Evolutionary conservation across 1,284 basidiomycete genomes (phyloP), one percentile per base, ranked within the genome.

Genomic region (Ustilago loliicola): DNA sequence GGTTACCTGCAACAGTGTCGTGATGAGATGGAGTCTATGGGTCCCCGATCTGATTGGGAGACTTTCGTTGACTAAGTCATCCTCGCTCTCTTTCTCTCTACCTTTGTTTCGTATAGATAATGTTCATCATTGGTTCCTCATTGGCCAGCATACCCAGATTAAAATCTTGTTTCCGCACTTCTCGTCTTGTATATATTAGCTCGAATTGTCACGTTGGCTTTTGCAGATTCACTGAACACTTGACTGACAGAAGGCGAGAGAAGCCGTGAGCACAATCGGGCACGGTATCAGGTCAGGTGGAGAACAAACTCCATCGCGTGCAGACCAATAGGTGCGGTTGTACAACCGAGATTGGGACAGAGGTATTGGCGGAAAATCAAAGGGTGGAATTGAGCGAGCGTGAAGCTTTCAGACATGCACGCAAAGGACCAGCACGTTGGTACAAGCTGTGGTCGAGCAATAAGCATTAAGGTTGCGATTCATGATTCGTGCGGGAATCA

Each of bases 1-100:
- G 66, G 62, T 17, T 74, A 74, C 52, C 50, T 74, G 40, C 62
- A 74, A 32, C 65, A 68, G 72, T 59, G 61, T 9, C 54, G 72
- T 4, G 72, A 70, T 47, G 53, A 70, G 56, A 74, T 74, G 72
- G 66, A 74, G 34, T 48, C 59, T 38, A 74, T 74, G 72, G 72
- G 72, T 10, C 66, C 72, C 23, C 62, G 72, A 8, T 42, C 66
- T 29, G 72, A 74, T 47, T 74, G 72, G 72, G 66, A 74, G 60
- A 74, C 72, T 6, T 74, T 74, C 10, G 72, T 74, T 51, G 72
- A 74, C 27, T 74, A 63, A 45, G 38, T 34, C 55, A 3, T 19
- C 13, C 40, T 42, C 27, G 7, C 27, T 27, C 45, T 34, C 15
- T 11, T 38, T 38, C 9, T 19, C 21, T 13, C n/a, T 21, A 21